Evolutionary conservation across 2,329 filamentous ascomycete genomes (phyloP).

Genomic region (Chalara sp.): DNA sequence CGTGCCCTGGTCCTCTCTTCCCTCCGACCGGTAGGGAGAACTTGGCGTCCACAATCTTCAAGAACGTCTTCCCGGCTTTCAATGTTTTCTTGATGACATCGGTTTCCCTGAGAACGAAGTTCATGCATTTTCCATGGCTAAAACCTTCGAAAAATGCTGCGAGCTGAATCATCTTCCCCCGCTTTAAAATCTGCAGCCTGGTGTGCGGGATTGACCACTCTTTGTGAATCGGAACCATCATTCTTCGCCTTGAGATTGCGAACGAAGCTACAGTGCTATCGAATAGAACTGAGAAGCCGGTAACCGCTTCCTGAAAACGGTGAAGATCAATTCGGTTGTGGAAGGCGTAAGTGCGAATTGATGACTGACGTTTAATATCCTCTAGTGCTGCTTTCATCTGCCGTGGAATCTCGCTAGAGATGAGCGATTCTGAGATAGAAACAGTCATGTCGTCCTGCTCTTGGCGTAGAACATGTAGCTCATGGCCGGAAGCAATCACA

Average conservation of each 20-base stretch:
- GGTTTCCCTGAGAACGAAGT: slow-evolving; percentile 76
- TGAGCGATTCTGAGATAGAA: slow-evolving; percentile 63
- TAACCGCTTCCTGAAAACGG: slow-evolving; percentile 70
- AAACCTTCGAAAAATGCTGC: slow-evolving; percentile 87
- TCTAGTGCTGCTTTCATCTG: slow-evolving; percentile 48
- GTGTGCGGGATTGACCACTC: slow-evolving; percentile 83
- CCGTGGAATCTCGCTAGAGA: slow-evolving; percentile 53
- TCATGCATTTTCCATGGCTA: slow-evolving; percentile 80
- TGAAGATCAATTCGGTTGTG: slow-evolving; percentile 64
- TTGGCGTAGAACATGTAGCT: slow-evolving; percentile 62
- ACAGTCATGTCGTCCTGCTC: slow-evolving; percentile 72
- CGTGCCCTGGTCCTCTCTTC: slow-evolving; percentile 43
- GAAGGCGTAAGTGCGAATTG: slow-evolving; percentile 67
- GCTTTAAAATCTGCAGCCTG: slow-evolving; percentile 72
- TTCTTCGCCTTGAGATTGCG: slow-evolving; percentile 74
- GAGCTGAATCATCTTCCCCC: slow-evolving; percentile 69
- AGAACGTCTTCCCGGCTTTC: slow-evolving; percentile 57
- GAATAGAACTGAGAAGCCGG: slow-evolving; percentile 71
- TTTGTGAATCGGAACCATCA: slow-evolving; percentile 90
- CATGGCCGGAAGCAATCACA: slow-evolving; percentile 44
- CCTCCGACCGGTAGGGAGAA: slow-evolving; percentile 67
- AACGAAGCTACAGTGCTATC: slow-evolving; percentile 68
- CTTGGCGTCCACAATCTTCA: slow-evolving; percentile 84
- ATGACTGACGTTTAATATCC: slow-evolving; percentile 46
- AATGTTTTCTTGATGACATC: slow-evolving; percentile 71